A percentile compares a stretch with the other conserved stretches of the same genome.
Evolutionary conservation across 805 yeast genomes (phyloP).

Genomic region (Cyberlindnera meyerae): DNA sequence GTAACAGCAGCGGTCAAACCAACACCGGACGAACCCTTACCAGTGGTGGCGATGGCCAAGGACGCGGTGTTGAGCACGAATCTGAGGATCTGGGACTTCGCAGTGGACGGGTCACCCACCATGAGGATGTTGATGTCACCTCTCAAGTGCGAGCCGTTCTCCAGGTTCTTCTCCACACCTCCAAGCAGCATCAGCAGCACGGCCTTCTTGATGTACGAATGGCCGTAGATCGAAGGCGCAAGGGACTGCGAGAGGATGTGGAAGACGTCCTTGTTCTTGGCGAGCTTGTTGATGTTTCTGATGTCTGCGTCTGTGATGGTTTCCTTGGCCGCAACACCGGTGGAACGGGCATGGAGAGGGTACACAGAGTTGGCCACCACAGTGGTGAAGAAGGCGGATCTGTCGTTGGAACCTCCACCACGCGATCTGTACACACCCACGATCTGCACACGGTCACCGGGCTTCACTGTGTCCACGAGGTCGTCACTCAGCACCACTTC

Average conservation of each 20-base stretch:
- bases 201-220: conserved; percentile 85
- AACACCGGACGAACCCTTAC: conserved; percentile 99
- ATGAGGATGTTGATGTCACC: conserved; percentile 94
- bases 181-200: conserved; percentile 87
- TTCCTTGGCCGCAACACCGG: conserved; percentile 71
- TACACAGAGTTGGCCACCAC: conserved; percentile 85
- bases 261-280: conserved; percentile 68
- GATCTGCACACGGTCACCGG: conserved; percentile 92
- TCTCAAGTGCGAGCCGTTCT: conserved; percentile 93
- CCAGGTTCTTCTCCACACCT: conserved; percentile 90
- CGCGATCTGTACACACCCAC: conserved; percentile 92
- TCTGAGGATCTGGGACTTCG: conserved; percentile 91
- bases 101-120: conserved; percentile 99
- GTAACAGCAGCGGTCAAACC: conserved; percentile 99
- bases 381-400: conserved; percentile 75
- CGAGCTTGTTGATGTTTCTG: conserved; percentile 74
- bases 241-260: conserved; percentile 77
- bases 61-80: conserved; percentile 94
- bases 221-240: conserved; percentile 96
- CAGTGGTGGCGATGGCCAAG: conserved; percentile 95
- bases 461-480: conserved; percentile 84
- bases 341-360: conserved; percentile 81
- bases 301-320: conserved; percentile 75
- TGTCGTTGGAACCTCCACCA: conserved; percentile 58
- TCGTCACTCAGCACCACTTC: conserved; percentile 95